phyloP scores from a whole-genome alignment of 2,329 filamentous ascomycete genomes.

The Aspergillus niger region DNA sequence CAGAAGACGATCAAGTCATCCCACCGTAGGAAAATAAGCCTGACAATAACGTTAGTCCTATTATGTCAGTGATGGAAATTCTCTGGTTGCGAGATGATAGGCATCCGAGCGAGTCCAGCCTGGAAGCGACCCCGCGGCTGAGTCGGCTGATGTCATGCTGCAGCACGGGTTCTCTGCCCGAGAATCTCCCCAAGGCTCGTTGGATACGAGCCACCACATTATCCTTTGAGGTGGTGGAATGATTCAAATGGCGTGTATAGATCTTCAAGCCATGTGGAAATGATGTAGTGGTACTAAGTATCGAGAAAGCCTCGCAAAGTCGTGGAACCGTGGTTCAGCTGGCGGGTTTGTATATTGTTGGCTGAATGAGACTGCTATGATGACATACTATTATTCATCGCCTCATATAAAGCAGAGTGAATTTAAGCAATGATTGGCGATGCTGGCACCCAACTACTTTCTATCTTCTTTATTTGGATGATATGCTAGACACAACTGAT shows the following conservation, averaged over 20 bases:
- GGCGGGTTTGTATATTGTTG: background rate
- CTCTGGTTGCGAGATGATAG: background rate
- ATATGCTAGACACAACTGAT: too few relatives aligned
- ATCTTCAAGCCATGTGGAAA: background rate
- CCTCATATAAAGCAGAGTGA: too few relatives aligned
- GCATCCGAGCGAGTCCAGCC: conserved; percentile 5
- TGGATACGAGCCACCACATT: background rate
- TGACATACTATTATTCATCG: too few relatives aligned
- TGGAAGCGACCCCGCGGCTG: conserved; percentile 28
- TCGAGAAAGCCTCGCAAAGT: background rate
- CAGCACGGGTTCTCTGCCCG: conserved; percentile 48
- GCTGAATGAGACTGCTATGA: background rate
- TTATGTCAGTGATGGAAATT: background rate
- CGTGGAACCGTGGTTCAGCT: background rate
- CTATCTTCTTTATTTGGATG: too few relatives aligned
- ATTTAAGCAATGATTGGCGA: too few relatives aligned
- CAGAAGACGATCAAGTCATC: background rate
- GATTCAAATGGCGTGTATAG: background rate
- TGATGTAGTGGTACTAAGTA: background rate
- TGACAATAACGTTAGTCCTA: background rate
- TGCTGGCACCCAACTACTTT: too few relatives aligned
- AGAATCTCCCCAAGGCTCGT: background rate
- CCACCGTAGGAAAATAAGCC: background rate
- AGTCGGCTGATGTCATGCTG: conserved; percentile 35
- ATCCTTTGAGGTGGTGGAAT: background rate